Evolutionary conservation across 441 rosid genomes (phyloP), one percentile per base, ranked within the genome.

Genomic region (Pelargonium myrrhifolium): DNA sequence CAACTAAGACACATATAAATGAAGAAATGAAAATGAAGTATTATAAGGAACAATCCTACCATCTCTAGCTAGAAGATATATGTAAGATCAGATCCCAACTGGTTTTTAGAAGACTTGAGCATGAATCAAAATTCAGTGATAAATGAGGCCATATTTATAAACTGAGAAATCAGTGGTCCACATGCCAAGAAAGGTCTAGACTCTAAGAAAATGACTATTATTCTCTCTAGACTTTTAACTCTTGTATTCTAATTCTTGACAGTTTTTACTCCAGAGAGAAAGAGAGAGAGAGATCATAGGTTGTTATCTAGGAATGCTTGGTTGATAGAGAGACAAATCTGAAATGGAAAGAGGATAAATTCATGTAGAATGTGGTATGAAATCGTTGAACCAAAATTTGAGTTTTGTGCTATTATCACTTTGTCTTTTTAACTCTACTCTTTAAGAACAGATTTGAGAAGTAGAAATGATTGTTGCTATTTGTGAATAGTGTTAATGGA

Each of bases 151-250:
- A 12, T 76, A 56, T 74, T 70, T 79, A 83, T 72, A 72, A 76
- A 62, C 66, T 14, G 42, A 63, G 75, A 62, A 71, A 42, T 43
- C 66, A 63, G 85, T 79, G 87, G 86, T 78, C 86, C 84, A 76
- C 67, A 58, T 62, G 40, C 11, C 20, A 31, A 71, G 88, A 87
- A 82, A 75, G 75, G 72, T 83, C 86, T 83, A 75, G 88, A 80
- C 75, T 22, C 62, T 31, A 49, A 58, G 72, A 78, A 65, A 77
- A 43, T 24, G 83, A 84, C 80, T 40, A 21, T 22, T 73, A 75
- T 77, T 70, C 49, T 64, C 71, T 71, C 17, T 15, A 9, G 21
- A 49, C 43, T 14, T 49, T 21, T 7, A 35, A 47, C 9, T 2
- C 56, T 65, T 22, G 4, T 6, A 24, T 45, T 65, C 49, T 62